A percentile compares a stretch with the other conserved stretches of the same genome.
Conservation (phyloP, 108 stramenopile genomes). For the Nitzschia palea region DNA sequence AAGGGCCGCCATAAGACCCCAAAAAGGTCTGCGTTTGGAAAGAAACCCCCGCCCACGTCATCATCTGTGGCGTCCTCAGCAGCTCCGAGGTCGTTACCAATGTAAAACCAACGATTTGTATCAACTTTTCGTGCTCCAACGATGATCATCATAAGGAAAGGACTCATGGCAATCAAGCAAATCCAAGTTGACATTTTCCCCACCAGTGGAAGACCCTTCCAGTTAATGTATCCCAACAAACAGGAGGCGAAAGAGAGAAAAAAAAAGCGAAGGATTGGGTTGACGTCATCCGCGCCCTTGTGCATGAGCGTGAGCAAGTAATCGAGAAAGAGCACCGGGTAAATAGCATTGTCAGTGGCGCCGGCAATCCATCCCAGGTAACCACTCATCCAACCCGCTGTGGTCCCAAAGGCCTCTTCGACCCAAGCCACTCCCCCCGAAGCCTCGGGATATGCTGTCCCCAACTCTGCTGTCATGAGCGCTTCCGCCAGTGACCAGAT, state of each 20-base stretch:
- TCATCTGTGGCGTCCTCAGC: slow-evolving; percentile 21
- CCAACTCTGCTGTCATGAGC: slow-evolving; percentile 88
- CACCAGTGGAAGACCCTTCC: slow-evolving; percentile 84
- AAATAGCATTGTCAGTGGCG: slow-evolving; percentile 85
- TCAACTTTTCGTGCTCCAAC: slow-evolving; percentile 72
- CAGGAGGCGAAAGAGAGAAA: slow-evolving; percentile 54
- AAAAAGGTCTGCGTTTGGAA: slow-evolving; percentile 37
- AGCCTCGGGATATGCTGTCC: slow-evolving; percentile 87
- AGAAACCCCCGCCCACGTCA: slow-evolving; percentile 43
- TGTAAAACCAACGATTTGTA: slow-evolving; percentile 79
- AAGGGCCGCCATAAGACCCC: slow-evolving; percentile 88
- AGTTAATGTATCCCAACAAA: slow-evolving; percentile 77
- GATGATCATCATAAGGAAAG: slow-evolving; percentile 82
- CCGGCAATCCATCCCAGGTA: slow-evolving; percentile 89
- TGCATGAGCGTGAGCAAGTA: slow-evolving; percentile 56
- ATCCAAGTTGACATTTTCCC: slow-evolving; percentile 81
- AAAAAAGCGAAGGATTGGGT: slow-evolving; percentile 38
- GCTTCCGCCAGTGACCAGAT: slow-evolving; percentile 95
- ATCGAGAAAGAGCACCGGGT: slow-evolving; percentile 82
- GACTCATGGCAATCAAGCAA: slow-evolving; percentile 85
- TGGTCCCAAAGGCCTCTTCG: slow-evolving; percentile 87
- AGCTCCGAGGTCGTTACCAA: background rate
- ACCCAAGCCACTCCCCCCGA: slow-evolving; percentile 92
- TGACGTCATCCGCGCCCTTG: slow-evolving; percentile 4
- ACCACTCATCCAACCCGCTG: slow-evolving; percentile 82